Conservation (phyloP, 495 filamentous ascomycete genomes). For the Podospora pseudoanserina region DNA sequence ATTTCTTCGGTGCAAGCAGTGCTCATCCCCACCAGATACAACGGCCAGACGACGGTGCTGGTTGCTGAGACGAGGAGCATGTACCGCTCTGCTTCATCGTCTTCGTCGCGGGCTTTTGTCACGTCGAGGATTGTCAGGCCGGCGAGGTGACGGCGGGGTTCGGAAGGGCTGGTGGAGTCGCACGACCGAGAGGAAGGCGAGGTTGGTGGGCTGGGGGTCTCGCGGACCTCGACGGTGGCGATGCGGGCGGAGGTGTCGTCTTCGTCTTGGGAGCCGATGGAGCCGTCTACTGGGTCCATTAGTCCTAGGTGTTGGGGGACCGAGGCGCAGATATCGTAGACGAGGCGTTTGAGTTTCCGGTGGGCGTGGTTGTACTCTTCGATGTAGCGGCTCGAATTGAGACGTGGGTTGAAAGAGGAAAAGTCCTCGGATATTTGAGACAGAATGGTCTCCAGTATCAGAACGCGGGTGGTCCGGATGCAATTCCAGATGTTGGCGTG, state of each 20-base stretch:
- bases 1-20: constrained; percentile 30
- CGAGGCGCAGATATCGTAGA: constrained; percentile 44
- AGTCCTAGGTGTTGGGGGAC: constrained; percentile 46
- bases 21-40: constrained; percentile 39
- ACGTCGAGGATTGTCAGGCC: constrained; percentile 35
- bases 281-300: constrained; percentile 28
- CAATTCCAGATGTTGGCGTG: constrained; percentile 54
- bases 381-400: constrained; percentile 19
- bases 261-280: constrained; percentile 15
- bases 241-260: constrained; percentile 24
- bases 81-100: constrained; percentile 33
- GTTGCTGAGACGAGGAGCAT: constrained; percentile 37
- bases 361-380: constrained; percentile 30
- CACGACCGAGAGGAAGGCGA: constrained; percentile 26
- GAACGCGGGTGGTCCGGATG: constrained; percentile 53
- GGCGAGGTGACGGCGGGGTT: constrained; percentile 4
- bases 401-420: constrained; percentile 9
- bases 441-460: constrained; percentile 54
- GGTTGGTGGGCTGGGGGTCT: constrained; percentile 29
- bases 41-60: constrained; percentile 38
- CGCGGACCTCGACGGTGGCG: constrained; percentile 32
- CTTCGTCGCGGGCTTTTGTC: constrained; percentile 22
- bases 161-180: constrained; percentile 21
- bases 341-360: constrained; percentile 32
- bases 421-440: constrained; percentile 29